Conservation (phyloP, 1,284 basidiomycete genomes). For the Prillingera fragicola region DNA sequence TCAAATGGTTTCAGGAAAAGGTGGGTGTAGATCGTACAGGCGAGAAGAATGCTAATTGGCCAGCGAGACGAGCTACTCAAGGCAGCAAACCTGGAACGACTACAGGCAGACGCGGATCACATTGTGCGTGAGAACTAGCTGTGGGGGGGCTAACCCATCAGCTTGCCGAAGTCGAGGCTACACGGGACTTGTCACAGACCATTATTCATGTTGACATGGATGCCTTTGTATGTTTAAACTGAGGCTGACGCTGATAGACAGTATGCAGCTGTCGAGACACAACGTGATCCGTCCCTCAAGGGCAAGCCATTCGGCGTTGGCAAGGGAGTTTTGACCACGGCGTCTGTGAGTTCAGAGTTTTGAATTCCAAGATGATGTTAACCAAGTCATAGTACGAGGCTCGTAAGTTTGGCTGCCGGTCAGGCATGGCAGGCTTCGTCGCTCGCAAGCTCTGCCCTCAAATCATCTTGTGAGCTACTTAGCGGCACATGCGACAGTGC, state of each 20-base stretch:
- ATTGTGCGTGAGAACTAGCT: constrained; percentile 27
- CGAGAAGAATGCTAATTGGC: background rate
- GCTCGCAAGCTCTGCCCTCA: constrained; percentile 91
- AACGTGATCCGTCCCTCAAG: constrained; percentile 68
- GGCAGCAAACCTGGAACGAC: constrained; percentile 23
- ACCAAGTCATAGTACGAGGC: constrained; percentile 90
- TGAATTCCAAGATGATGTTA: background rate
- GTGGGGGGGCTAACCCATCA: constrained; percentile 34
- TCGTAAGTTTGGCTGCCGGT: constrained; percentile 77
- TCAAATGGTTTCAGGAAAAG: constrained; percentile 41
- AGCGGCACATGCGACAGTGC: background rate
- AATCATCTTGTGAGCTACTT: constrained; percentile 57
- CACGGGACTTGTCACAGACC: constrained; percentile 70
- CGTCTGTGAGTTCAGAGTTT: constrained; percentile 45
- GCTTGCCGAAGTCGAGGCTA: constrained; percentile 69
- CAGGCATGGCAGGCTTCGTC: constrained; percentile 88
- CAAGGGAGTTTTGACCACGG: constrained; percentile 70
- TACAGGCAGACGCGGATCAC: constrained; percentile 42
- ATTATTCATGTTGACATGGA: constrained; percentile 54
- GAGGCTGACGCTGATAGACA: constrained; percentile 7
- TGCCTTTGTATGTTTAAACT: constrained; percentile 34
- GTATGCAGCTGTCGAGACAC: constrained; percentile 54
- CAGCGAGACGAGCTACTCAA: constrained; percentile 43
- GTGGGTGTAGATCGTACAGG: constrained; percentile 15
- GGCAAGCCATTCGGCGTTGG: constrained; percentile 84